phyloP scores from a whole-genome alignment of 2,329 filamentous ascomycete genomes.

The Cytospora leucostoma region DNA sequence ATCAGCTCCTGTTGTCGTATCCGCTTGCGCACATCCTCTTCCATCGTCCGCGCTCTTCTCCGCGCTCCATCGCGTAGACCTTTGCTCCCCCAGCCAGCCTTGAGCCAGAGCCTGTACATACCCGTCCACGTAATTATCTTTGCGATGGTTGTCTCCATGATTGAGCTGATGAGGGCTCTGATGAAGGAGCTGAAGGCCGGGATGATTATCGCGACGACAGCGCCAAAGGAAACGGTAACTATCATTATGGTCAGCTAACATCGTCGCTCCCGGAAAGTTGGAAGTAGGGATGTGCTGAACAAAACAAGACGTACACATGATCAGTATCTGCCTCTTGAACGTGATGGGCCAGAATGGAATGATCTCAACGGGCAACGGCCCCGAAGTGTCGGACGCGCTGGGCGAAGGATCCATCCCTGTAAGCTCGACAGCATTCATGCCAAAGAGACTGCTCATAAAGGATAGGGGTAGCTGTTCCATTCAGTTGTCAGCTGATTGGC shows the following conservation, averaged over 20 bases:
- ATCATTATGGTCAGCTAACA: neutral
- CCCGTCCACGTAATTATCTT: constrained; percentile 5
- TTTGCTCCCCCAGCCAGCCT: constrained; percentile 11
- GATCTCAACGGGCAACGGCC: constrained; percentile 16
- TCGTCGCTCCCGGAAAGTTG: neutral
- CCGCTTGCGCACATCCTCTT: constrained; percentile 13
- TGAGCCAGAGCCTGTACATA: constrained; percentile 20
- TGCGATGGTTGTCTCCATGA: neutral
- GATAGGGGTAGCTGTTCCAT: constrained; percentile 38
- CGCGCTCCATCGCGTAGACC: constrained; percentile 6
- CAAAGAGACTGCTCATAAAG: constrained; percentile 41
- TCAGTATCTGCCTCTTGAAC: constrained; percentile 23
- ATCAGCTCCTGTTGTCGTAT: constrained; percentile 4
- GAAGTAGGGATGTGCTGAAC: no score
- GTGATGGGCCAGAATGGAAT: constrained; percentile 20
- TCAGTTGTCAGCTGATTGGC: no score
- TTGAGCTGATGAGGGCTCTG: constrained; percentile 10
- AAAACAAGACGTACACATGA: constrained; percentile 20
- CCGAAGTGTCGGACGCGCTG: neutral
- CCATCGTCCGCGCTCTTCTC: constrained; percentile 13
- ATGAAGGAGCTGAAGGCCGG: constrained; percentile 23
- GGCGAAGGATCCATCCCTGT: constrained; percentile 13
- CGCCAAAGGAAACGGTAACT: constrained; percentile 23
- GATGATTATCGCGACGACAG: constrained; percentile 19
- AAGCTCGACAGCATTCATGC: constrained; percentile 40